These are phyloP conservation scores for Lolium rigidum DNA, from an alignment of 176 grass and related monocot species.

Conservation along the genomic window DNA sequence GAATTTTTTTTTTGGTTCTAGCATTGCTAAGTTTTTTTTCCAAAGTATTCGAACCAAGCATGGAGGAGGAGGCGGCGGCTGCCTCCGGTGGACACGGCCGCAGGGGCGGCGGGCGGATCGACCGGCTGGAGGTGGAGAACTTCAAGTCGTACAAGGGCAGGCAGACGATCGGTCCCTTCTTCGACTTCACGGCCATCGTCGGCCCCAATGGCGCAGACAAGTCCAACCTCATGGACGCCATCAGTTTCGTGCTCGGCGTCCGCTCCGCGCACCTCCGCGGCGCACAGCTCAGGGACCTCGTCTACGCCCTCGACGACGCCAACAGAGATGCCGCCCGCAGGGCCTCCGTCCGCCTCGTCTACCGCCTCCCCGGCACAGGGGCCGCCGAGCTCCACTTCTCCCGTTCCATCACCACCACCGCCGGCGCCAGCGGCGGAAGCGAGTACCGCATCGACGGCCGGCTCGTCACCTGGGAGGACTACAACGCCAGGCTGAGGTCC, in stretches of 20 bases:
- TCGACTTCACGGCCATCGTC: slow-evolving; percentile 87
- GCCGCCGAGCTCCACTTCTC: slow-evolving; percentile 69
- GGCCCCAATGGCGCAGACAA: slow-evolving; percentile 90
- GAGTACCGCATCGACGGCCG: slow-evolving; percentile 73
- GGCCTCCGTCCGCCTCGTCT: slow-evolving; percentile 82
- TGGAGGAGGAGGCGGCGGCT: not conserved
- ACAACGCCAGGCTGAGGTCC: slow-evolving; percentile 85
- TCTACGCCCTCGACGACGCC: slow-evolving; percentile 80
- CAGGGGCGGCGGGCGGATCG: slow-evolving; percentile 54
- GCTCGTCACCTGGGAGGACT: slow-evolving; percentile 70
- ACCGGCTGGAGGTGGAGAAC: slow-evolving; percentile 84
- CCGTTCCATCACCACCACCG: slow-evolving; percentile 59
- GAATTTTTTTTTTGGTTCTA: no score
- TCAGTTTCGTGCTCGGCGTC: slow-evolving; percentile 92
- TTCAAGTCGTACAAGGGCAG: slow-evolving; percentile 94
- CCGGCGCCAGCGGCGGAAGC: slow-evolving; percentile 51
- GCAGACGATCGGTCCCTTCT: slow-evolving; percentile 88
- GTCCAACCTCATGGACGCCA: slow-evolving; percentile 96
- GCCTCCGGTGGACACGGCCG: not conserved
- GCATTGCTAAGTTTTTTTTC: no score
- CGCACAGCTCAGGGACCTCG: slow-evolving; percentile 88
- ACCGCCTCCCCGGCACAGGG: slow-evolving; percentile 40
- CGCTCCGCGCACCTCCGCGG: slow-evolving; percentile 84
- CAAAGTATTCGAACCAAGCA: no score
- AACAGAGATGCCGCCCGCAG: slow-evolving; percentile 82